A percentile compares a stretch with the other conserved stretches of the same genome.
phyloP scores from a whole-genome alignment of 2,329 filamentous ascomycete genomes.

The Stachybotrys chlorohalonatus region DNA sequence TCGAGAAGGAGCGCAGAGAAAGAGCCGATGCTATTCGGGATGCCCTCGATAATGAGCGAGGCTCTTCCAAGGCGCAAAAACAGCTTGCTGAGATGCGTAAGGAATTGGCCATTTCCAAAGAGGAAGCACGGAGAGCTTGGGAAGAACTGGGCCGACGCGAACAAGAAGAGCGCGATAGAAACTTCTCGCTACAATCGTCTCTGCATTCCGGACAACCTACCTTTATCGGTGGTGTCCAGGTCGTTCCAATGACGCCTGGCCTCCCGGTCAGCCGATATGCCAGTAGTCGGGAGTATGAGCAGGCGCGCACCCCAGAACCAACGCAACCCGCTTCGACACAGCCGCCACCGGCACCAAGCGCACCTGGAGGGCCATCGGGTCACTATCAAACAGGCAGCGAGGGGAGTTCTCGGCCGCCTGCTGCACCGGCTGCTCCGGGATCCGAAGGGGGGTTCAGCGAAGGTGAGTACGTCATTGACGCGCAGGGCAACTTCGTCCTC shows the following conservation, averaged over 20 bases:
- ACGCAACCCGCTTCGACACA: conserved; percentile 32
- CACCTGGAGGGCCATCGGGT: conserved; percentile 11
- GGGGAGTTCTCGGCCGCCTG: conserved; percentile 8
- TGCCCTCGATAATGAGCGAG: conserved; percentile 57
- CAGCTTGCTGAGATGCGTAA: conserved; percentile 84
- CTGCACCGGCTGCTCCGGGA: conserved; percentile 13
- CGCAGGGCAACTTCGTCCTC: conserved; percentile 49
- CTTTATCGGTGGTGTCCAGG: conserved; percentile 84
- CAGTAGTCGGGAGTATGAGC: conserved; percentile 22
- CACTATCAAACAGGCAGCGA: conserved; percentile 16
- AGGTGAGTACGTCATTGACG: conserved; percentile 63
- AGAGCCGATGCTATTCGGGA: conserved; percentile 59
- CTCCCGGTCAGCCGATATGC: conserved; percentile 45
- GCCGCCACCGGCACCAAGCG: conserved; percentile 21
- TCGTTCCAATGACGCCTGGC: conserved; percentile 82
- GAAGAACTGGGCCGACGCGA: conserved; percentile 91
- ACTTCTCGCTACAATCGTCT: conserved; percentile 76
- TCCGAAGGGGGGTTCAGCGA: conserved; percentile 58
- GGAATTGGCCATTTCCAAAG: conserved; percentile 89
- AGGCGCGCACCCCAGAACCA: conserved; percentile 13
- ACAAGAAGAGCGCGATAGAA: conserved; percentile 85
- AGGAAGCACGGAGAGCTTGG: conserved; percentile 92
- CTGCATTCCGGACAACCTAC: conserved; percentile 82
- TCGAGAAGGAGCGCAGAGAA: conserved; percentile 66
- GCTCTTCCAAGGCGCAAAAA: conserved; percentile 68